phyloP scores from a whole-genome alignment of 2,329 filamentous ascomycete species.

The Botrytis sinoallii region DNA sequence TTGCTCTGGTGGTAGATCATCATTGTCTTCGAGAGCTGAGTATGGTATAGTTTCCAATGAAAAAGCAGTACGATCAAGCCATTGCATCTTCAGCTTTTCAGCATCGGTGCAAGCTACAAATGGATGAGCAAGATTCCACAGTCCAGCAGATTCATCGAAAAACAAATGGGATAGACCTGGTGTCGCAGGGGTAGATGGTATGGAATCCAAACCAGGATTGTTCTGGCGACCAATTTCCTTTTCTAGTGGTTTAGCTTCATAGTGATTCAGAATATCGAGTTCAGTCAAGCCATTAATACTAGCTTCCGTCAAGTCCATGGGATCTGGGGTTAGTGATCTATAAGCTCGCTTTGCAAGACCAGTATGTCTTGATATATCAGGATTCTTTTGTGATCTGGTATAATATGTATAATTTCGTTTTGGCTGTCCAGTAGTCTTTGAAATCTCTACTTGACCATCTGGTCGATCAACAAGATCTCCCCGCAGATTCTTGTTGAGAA shows the following conservation, averaged over 20 bases:
- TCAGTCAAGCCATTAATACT: conserved; percentile 21
- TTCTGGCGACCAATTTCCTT: conserved; percentile 11
- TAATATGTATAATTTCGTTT: conserved; percentile 12
- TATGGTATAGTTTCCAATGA: conserved; percentile 45
- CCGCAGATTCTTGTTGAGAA: conserved; percentile 14
- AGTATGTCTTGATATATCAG: conserved; percentile 5
- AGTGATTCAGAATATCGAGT: conserved; percentile 28
- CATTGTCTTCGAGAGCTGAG: conserved; percentile 37
- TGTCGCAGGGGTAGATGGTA: conserved; percentile 24
- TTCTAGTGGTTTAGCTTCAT: conserved; percentile 27
- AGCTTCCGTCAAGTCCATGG: conserved; percentile 8
- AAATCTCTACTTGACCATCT: background rate
- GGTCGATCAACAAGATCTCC: background rate
- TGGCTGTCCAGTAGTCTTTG: background rate
- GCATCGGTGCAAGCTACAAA: conserved; percentile 8
- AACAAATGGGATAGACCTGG: conserved; percentile 10
- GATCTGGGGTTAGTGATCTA: conserved; percentile 13
- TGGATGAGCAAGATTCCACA: conserved; percentile 10
- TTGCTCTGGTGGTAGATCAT: conserved; percentile 23
- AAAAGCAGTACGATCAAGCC: conserved; percentile 41
- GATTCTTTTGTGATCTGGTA: conserved; percentile 13
- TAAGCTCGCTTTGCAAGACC: background rate
- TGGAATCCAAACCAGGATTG: conserved; percentile 33
- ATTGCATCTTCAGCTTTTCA: conserved; percentile 23
- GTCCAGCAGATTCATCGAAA: conserved; percentile 18